Evolutionary conservation across 306 rosid genomes (phyloP).

Genomic region (Gynostemma pentaphyllum): DNA sequence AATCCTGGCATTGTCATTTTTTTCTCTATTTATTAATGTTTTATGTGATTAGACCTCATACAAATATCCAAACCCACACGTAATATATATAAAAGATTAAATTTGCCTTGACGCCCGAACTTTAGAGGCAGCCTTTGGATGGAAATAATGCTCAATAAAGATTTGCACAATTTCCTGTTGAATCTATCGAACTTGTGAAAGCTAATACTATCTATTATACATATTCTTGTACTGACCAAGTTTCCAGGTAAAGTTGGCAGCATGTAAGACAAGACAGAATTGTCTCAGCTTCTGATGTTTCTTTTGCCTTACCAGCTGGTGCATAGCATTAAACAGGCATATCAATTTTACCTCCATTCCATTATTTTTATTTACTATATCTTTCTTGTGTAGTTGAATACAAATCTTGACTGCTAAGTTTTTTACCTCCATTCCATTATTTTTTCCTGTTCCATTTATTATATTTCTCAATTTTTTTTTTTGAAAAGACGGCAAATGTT

Average conservation of each 20-base stretch:
- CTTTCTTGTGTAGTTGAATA: neutral
- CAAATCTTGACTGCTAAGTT: neutral
- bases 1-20: too few relatives aligned
- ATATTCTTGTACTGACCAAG: conserved; percentile 2
- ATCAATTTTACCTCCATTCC: neutral
- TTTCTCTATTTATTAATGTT: too few relatives aligned
- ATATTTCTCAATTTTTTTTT: too few relatives aligned
- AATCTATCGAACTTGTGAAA: neutral
- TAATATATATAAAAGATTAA: too few relatives aligned
- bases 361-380: neutral
- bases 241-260: conserved; percentile 4
- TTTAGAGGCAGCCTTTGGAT: too few relatives aligned
- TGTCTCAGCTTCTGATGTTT: neutral
- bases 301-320: neutral
- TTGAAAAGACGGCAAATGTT: too few relatives aligned
- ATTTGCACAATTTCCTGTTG: neutral
- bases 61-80: too few relatives aligned
- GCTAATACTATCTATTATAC: neutral
- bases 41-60: too few relatives aligned
- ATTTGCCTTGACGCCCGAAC: too few relatives aligned
- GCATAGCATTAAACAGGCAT: neutral
- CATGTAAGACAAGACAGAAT: neutral
- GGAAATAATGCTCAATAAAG: neutral
- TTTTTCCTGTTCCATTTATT: neutral
- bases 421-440: too few relatives aligned